phyloP scores from a whole-genome alignment of 192 early-diverging fungal genomes.

The Linnemannia hyalina region DNA sequence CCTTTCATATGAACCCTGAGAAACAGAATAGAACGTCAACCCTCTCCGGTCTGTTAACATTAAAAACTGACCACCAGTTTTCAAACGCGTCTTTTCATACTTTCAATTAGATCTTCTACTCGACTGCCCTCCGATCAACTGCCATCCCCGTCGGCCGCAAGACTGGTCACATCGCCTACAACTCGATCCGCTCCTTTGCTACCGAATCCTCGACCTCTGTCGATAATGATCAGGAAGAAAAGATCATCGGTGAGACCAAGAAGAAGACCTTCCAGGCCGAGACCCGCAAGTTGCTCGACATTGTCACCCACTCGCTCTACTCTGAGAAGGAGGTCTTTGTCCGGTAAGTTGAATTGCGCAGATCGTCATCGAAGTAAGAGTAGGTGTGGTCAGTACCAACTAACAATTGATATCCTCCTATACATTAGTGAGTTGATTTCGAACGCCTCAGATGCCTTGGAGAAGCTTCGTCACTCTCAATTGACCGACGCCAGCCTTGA shows the following conservation, averaged over 20 bases:
- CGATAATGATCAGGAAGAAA: constrained; percentile 42
- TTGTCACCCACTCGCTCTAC: constrained; percentile 75
- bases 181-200: constrained; percentile 44
- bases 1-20: background rate
- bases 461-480: constrained; percentile 71
- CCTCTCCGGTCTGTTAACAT: background rate
- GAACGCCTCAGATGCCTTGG: constrained; percentile 74
- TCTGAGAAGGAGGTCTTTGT: constrained; percentile 76
- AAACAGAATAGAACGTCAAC: background rate
- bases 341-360: constrained; percentile 35
- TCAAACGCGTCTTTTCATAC: background rate
- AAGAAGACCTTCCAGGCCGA: constrained; percentile 72
- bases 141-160: constrained; percentile 30
- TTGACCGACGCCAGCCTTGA: constrained; percentile 52
- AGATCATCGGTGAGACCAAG: constrained; percentile 48
- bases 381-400: background rate
- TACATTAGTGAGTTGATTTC: constrained; percentile 68
- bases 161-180: constrained; percentile 11
- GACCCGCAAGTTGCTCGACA: constrained; percentile 71
- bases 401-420: background rate
- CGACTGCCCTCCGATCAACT: constrained; percentile 32
- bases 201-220: constrained; percentile 27
- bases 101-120: constrained; percentile 30
- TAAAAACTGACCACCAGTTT: background rate
- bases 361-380: background rate